Evolutionary conservation across 345 rosid genomes (phyloP).

Genomic region (Clarkia xantiana): DNA sequence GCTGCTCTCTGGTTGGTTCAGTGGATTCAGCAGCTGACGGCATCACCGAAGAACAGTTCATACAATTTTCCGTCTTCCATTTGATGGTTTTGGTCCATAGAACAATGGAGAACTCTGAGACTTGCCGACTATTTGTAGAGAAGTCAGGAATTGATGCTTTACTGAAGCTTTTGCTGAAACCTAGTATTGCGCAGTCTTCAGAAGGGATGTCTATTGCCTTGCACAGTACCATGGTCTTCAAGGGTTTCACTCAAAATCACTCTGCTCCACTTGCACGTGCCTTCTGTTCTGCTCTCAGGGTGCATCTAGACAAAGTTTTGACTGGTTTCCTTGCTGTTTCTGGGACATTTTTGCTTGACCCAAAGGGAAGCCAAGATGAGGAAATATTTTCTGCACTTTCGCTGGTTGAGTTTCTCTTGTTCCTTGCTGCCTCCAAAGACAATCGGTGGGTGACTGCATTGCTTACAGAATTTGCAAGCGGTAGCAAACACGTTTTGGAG

Average conservation of each 20-base stretch:
- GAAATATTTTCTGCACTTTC: constrained; percentile 67
- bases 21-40: constrained; percentile 32
- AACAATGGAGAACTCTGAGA: constrained; percentile 89
- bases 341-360: constrained; percentile 72
- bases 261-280: constrained; percentile 79
- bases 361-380: constrained; percentile 33
- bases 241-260: constrained; percentile 91
- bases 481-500: constrained; percentile 72
- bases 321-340: constrained; percentile 34
- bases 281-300: constrained; percentile 70
- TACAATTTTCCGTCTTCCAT: constrained; percentile 81
- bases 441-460: constrained; percentile 89
- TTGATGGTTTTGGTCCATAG: constrained; percentile 88
- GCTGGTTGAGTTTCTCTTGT: constrained; percentile 80
- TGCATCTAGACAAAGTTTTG: constrained; percentile 61
- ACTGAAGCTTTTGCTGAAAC: constrained; percentile 68
- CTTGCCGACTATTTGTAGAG: constrained; percentile 84
- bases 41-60: constrained; percentile 63
- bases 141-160: constrained; percentile 89
- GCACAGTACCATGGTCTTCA: constrained; percentile 94
- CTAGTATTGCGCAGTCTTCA: constrained; percentile 81
- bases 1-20: constrained; percentile 29
- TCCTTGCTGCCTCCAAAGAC: constrained; percentile 89
- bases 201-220: constrained; percentile 93
- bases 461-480: constrained; percentile 71